Base-by-base conservation (phyloP, 805 yeast species). In the Teunomyces kruisii region DNA sequence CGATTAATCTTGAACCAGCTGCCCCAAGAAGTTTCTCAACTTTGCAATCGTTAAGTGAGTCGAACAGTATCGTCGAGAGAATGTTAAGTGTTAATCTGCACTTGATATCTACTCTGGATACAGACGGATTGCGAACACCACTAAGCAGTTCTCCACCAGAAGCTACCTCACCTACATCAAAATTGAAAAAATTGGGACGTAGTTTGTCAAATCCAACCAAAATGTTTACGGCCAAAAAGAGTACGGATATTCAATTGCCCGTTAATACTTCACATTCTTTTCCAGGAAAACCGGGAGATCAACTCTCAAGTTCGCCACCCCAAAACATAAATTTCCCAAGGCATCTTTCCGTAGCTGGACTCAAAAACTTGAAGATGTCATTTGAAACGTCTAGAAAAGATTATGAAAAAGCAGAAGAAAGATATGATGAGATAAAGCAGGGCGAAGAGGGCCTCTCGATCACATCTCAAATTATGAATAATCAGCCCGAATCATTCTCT, bases 331-430 rank as follows among this genome's bases (percentile, higher is more conserved):
- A 47, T 31, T 50, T 70, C 14, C 76, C 76, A 0, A 55, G 64
- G 12, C 66, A 65, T 1, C 53, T 71, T 13, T 63, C 74, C 1
- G 44, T 67, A 1, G 51, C 53, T 32, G 67, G 67, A 1, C 52
- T 72, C 8, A 63, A 58, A 45, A 65, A 57, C 36, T 49, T 70
- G 35, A 57, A 65, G 22, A 68, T 70, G 63, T 52, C 62, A 0
- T 57, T 71, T 51, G 68, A 67, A 36, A 58, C 70, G 1, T 52
- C 65, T 8, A 54, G 52, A 9, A 52, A 52, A 15, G 51, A 51
- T 9, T 44, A 52, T 8, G 61, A 58, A 7, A 66, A 57, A 4
- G 65, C 68, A 1, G 63, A 56, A 10, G 46, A 55, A 4, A 49
- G 64, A 32, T 68, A 61, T 42, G 48, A 40, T 14, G 53, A 55